Conservation (phyloP, 2,329 filamentous ascomycete species). For the Xylaria sp. region DNA sequence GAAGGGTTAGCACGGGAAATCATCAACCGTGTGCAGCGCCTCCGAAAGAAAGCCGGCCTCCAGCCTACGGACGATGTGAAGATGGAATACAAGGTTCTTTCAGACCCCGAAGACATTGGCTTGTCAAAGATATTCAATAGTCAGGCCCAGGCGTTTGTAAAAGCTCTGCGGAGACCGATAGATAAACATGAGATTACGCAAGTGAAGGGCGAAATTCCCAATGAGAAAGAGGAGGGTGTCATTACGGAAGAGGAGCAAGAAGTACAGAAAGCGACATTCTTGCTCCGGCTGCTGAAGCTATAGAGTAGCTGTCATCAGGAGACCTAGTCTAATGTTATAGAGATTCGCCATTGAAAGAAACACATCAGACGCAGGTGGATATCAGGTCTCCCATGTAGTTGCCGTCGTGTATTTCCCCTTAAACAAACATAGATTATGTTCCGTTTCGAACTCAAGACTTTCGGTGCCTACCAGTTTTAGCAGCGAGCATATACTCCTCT, state of each 20-base stretch:
- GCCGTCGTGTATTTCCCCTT: conserved; percentile 21
- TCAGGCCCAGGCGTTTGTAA: conserved; percentile 76
- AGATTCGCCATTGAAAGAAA: conserved; percentile 6
- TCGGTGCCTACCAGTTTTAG: background rate
- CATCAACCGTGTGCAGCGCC: conserved; percentile 89
- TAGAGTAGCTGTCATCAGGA: conserved; percentile 51
- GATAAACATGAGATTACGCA: conserved; percentile 73
- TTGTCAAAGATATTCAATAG: conserved; percentile 75
- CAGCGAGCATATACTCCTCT: background rate
- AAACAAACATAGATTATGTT: background rate
- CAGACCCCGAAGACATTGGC: conserved; percentile 81
- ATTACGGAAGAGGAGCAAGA: conserved; percentile 88
- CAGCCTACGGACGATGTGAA: conserved; percentile 92
- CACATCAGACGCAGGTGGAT: conserved; percentile 9
- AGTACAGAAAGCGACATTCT: conserved; percentile 82
- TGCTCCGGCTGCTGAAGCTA: conserved; percentile 79
- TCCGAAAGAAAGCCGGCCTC: conserved; percentile 93
- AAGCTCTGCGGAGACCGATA: conserved; percentile 79
- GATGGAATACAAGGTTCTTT: conserved; percentile 89
- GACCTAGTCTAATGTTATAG: conserved; percentile 1
- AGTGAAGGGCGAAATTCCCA: conserved; percentile 66
- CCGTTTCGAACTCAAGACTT: background rate
- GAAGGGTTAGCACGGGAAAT: conserved; percentile 93
- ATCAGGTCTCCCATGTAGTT: conserved; percentile 4
- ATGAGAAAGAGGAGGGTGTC: conserved; percentile 63